phyloP scores from a whole-genome alignment of 164 flowering plant species.

The Brasenia schreberi region DNA sequence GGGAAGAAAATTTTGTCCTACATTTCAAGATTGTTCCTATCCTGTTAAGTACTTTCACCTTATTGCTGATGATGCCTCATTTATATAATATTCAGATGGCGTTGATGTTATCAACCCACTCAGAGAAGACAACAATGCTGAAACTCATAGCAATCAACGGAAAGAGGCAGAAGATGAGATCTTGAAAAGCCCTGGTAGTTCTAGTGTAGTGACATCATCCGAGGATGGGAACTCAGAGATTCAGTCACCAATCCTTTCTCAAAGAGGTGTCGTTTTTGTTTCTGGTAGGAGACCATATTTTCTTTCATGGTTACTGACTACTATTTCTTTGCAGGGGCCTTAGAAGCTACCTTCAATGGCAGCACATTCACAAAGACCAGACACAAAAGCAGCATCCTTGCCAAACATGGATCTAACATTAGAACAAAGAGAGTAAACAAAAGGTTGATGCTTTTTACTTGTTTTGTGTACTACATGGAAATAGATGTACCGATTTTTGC shows the following conservation, averaged over 20 bases:
- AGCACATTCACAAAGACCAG: slow-evolving; percentile 4
- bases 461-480: not conserved
- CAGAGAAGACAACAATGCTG: slow-evolving; percentile 14
- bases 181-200: slow-evolving; percentile 25
- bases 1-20: not conserved
- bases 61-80: not conserved
- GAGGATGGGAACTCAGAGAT: slow-evolving; percentile 29
- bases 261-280: slow-evolving; percentile 27
- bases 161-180: slow-evolving; percentile 10
- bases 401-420: not conserved
- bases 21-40: not conserved
- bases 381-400: not conserved
- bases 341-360: slow-evolving; percentile 26
- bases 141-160: slow-evolving; percentile 5
- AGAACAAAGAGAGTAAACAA: not conserved
- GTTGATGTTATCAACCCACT: slow-evolving; percentile 42
- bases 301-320: not conserved
- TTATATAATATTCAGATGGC: not conserved
- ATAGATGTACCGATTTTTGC: not conserved
- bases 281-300: not conserved
- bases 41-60: not conserved
- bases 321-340: slow-evolving; percentile 19
- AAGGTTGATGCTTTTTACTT: not conserved
- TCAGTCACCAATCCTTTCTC: slow-evolving; percentile 20
- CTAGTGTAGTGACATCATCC: slow-evolving; percentile 31